Conservation (phyloP, 108 stramenopile genomes). For the Aurantiochytrium sp. region DNA sequence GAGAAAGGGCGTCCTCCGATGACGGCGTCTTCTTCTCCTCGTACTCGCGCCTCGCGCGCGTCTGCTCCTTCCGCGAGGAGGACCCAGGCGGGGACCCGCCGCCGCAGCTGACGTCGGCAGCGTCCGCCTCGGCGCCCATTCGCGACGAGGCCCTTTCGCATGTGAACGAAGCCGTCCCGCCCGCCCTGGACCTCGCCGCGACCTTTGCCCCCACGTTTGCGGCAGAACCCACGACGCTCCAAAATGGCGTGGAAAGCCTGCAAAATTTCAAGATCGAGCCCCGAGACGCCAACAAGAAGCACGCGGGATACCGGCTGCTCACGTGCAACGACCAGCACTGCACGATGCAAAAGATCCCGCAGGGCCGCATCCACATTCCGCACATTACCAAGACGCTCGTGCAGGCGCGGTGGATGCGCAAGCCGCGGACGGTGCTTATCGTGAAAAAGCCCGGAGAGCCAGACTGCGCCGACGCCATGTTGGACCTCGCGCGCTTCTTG, state of each 20-base stretch:
- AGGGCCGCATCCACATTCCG: neutral
- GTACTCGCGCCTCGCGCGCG: neutral
- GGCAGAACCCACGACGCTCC: neutral
- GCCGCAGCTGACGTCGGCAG: no score
- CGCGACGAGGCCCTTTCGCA: no score
- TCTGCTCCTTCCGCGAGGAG: neutral
- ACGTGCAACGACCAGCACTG: slow-evolving; percentile 19
- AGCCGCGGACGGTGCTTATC: neutral
- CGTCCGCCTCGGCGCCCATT: no score
- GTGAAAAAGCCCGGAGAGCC: slow-evolving; percentile 11
- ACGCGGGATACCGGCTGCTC: neutral
- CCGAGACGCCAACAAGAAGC: neutral
- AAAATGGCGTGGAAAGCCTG: neutral
- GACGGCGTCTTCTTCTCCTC: neutral
- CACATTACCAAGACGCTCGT: slow-evolving; percentile 22
- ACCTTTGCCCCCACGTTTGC: neutral
- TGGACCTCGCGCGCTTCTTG: neutral
- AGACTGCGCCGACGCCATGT: neutral
- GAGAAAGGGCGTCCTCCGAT: neutral
- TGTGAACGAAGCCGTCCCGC: neutral
- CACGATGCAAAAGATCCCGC: neutral
- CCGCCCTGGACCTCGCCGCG: neutral
- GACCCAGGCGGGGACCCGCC: neutral
- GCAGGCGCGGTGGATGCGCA: neutral
- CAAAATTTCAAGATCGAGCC: neutral